Conservation (phyloP, 2,329 filamentous ascomycete species). For the Cladorrhinum sp. region DNA sequence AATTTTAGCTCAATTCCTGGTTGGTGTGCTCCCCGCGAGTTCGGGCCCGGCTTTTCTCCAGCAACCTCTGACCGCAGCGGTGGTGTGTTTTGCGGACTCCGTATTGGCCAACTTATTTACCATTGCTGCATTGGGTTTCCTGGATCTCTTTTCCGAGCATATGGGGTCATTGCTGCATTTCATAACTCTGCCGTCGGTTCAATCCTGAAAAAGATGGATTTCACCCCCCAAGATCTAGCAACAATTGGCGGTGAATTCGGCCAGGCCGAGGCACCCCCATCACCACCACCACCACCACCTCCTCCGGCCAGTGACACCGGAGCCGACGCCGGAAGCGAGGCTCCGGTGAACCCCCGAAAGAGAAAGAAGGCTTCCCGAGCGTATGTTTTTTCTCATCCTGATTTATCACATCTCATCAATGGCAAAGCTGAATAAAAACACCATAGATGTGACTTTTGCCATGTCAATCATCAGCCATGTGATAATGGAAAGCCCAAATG, state of each 20-base stretch:
- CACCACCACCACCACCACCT: conserved; percentile 4
- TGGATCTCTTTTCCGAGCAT: conserved; percentile 2
- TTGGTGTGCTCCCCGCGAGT: conserved; percentile 5
- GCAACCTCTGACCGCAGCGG: not conserved
- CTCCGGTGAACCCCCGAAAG: conserved; percentile 34
- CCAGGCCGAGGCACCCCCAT: conserved; percentile 3
- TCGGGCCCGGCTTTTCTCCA: conserved; percentile 13
- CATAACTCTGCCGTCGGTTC: not conserved
- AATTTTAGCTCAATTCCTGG: conserved; percentile 6
- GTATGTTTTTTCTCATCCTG: conserved; percentile 24
- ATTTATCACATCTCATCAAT: not conserved
- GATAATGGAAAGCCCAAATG: conserved; percentile 47
- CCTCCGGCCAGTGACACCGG: conserved; percentile 24
- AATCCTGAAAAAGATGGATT: conserved; percentile 21
- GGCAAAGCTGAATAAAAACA: conserved; percentile 18
- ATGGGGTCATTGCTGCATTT: conserved; percentile 7
- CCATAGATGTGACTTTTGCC: conserved; percentile 45
- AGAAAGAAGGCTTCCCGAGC: conserved; percentile 37
- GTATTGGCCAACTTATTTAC: not conserved
- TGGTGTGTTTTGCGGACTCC: not conserved
- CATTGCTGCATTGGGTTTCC: not conserved
- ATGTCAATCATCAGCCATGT: conserved; percentile 47
- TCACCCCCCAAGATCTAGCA: conserved; percentile 14
- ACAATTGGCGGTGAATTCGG: conserved; percentile 11
- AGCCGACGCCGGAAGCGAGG: conserved; percentile 27